Evolutionary conservation across 345 rosid genomes (phyloP).

Genomic region (Rhizophora mangle): DNA sequence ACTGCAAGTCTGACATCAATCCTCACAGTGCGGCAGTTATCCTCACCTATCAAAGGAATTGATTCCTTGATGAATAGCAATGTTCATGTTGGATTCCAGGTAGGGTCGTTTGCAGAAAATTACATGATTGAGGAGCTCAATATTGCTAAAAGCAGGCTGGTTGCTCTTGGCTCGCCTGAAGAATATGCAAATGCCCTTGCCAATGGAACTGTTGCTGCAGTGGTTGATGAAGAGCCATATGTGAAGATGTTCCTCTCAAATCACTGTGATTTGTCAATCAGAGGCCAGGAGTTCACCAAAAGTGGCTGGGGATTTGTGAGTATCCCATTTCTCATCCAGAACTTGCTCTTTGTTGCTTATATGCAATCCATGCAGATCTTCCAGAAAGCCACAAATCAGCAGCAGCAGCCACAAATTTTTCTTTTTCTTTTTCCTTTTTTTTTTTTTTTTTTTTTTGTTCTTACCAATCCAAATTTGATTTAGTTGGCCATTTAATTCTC

Average conservation of each 20-base stretch:
- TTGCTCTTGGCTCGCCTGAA: constrained; percentile 75
- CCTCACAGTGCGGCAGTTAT: constrained; percentile 80
- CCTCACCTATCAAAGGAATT: constrained; percentile 82
- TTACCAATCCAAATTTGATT: too few species aligned
- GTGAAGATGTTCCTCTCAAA: constrained; percentile 71
- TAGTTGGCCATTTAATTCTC: constrained; percentile 1
- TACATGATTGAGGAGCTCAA: constrained; percentile 70
- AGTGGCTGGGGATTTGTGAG: constrained; percentile 96
- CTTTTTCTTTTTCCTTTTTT: not conserved
- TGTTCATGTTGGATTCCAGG: constrained; percentile 61
- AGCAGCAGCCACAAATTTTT: not conserved
- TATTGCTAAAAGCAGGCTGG: constrained; percentile 70
- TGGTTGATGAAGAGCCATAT: constrained; percentile 77
- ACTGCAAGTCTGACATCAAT: constrained; percentile 96
- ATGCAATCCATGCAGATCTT: too few species aligned
- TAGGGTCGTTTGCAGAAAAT: constrained; percentile 77
- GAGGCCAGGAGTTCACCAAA: constrained; percentile 82
- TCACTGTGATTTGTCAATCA: constrained; percentile 61
- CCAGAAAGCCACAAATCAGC: not conserved
- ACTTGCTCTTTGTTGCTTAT: too few species aligned
- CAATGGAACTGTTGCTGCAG: constrained; percentile 73
- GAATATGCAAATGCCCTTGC: constrained; percentile 66
- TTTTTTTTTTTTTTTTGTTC: not conserved
- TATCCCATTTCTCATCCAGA: constrained; percentile 17
- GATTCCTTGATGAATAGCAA: constrained; percentile 59